Evolutionary conservation across 2,329 filamentous ascomycete genomes (phyloP).

Genomic region (Exutisphaerella laricina): DNA sequence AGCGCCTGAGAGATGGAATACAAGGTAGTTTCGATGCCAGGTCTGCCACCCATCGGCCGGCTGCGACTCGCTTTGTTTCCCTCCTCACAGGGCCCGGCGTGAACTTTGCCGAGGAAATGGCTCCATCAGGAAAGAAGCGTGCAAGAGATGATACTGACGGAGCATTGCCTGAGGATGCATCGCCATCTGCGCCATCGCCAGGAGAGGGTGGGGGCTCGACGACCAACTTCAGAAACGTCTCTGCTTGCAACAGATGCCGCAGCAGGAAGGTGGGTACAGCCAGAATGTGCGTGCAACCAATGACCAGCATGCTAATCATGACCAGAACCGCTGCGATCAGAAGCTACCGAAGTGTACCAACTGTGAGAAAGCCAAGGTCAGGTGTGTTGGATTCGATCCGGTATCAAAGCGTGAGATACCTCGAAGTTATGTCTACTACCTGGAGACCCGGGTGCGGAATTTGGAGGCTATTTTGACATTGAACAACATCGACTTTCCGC

Average conservation of each 20-base stretch:
- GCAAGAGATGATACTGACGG: conserved; percentile 14
- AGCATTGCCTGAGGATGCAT: conserved; percentile 4
- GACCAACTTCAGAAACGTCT: conserved; percentile 61
- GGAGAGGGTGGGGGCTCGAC: conserved; percentile 45
- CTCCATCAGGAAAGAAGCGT: conserved; percentile 15
- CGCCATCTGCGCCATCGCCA: conserved; percentile 7
- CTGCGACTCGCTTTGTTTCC: neutral
- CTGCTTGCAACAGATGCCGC: conserved; percentile 88
- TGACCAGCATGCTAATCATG: too few relatives aligned
- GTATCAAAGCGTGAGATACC: conserved; percentile 96
- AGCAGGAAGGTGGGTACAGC: conserved; percentile 65
- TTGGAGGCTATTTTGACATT: conserved; percentile 69
- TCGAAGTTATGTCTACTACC: conserved; percentile 82
- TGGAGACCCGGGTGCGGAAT: conserved; percentile 79
- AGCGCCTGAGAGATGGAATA: conserved; percentile 2
- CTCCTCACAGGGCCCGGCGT: neutral
- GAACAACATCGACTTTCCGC: conserved; percentile 65
- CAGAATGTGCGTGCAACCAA: too few relatives aligned
- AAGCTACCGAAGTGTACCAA: conserved; percentile 82
- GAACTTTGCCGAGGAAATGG: conserved; percentile 4
- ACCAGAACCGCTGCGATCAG: conserved; percentile 83
- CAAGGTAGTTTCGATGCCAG: neutral
- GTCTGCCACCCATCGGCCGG: conserved; percentile 3
- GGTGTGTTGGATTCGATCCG: conserved; percentile 92
- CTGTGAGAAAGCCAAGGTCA: conserved; percentile 86